Base-by-base conservation (phyloP, 345 rosid genomes). In the Linum usitatissimum region DNA sequence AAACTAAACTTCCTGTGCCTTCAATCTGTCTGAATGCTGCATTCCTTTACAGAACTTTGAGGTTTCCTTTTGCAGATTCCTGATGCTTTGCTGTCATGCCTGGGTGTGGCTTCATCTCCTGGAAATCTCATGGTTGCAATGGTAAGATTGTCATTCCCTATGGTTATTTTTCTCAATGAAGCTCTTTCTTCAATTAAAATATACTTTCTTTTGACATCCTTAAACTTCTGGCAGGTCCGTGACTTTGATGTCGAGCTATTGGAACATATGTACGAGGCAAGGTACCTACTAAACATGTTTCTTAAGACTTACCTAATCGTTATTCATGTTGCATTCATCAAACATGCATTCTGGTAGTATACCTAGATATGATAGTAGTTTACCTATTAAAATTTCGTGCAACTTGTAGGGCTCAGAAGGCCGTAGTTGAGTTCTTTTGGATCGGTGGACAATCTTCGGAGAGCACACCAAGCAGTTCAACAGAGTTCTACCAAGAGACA, bases 381-480 rank as follows among this genome's bases (percentile, higher is more conserved):
- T n/a, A 8, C 57, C 23, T 2, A 8, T 54, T 55, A 9, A 2
- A n/a, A 57, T 56, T 66, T 53, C 63, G 45, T 53, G 34, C 42
- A 62, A 68, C 57, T 40, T 76, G 62, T 79, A 93, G 96, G 81
- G 77, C 84, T 61, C 88, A 80, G 73, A 93, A 84, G 82, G 94
- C 97, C 73, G 86, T 84, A 34, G 83, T 90, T 62, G 97, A 87
- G 65, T 84, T 87, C 69, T 73, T 86, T 71, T 90, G 97, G 97
- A 90, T 84, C 63, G 99, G 94, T 70, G 96, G 91, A 62, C 99
- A 86, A 68, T 62, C 73, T 53, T 59, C 68, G 59, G 76, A 81
- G 42, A 55, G 62, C 69, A 71, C 68, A 21, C 70, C 75, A 1
- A 69, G 74, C 9, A 68, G 70, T 72, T 69, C 68, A 36, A 53